Percentiles rank a stretch among this genome's conserved stretches.
These are phyloP conservation scores for Trypanosoma avium DNA, from an alignment of 208 protist genomes.

Conservation along the genomic window DNA sequence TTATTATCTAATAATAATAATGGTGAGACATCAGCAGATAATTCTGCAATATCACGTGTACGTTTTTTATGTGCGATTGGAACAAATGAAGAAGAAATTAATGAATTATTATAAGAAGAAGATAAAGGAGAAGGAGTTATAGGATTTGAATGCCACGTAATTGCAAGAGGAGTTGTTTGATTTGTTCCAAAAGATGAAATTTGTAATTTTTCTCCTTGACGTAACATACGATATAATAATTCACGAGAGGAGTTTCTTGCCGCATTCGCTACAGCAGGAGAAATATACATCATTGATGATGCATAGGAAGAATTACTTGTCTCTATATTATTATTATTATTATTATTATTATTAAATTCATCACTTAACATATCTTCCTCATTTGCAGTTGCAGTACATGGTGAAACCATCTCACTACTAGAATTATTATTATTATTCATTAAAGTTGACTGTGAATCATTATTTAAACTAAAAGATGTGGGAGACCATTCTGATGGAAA, in stretches of 20 bases:
- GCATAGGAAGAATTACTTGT: background rate
- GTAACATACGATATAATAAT: constrained; percentile 12
- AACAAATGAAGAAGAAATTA: background rate
- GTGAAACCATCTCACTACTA: too few species aligned
- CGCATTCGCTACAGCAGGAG: constrained; percentile 5
- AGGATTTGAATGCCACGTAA: constrained; percentile 17
- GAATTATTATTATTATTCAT: too few species aligned
- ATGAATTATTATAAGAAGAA: background rate
- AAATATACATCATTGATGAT: constrained; percentile 13
- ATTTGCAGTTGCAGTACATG: too few species aligned
- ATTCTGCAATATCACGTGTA: constrained; percentile 3
- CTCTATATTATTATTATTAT: background rate
- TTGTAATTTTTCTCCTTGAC: background rate
- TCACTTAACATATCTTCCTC: background rate
- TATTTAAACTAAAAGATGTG: too few species aligned
- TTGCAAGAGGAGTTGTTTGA: constrained; percentile 16
- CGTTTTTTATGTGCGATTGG: constrained; percentile 12
- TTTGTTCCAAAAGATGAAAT: background rate
- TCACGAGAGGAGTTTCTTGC: constrained; percentile 16
- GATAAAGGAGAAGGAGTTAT: background rate
- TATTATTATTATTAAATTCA: background rate
- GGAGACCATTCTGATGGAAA: too few species aligned
- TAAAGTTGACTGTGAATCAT: too few species aligned
- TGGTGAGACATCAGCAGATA: background rate
- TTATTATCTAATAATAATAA: background rate